Conservation (phyloP, 331 rosid genomes). For the Saraca asoca region DNA sequence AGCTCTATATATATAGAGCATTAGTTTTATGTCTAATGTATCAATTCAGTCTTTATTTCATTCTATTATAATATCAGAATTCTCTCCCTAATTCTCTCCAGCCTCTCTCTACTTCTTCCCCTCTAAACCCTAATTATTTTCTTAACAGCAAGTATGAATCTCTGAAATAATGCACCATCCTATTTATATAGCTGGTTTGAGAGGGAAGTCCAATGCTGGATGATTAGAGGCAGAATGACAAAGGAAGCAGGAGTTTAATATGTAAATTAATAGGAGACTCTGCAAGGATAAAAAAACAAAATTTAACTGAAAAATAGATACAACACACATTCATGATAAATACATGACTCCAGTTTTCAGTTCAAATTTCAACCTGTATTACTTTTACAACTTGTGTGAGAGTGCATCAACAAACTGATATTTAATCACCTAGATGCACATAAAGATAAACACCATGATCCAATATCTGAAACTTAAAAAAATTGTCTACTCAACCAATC, state of each 20-base stretch:
- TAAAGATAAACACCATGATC: background rate
- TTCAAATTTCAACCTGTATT: background rate
- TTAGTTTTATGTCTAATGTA: too few species aligned
- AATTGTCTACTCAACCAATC: slow-evolving; percentile 2
- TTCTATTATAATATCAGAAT: too few species aligned
- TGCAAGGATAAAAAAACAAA: background rate
- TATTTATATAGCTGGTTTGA: background rate
- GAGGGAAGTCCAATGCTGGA: background rate
- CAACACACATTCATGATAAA: background rate
- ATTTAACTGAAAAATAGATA: background rate
- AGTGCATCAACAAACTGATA: background rate
- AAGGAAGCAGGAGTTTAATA: background rate
- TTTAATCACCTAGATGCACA: slow-evolving; percentile 3
- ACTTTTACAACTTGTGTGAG: background rate
- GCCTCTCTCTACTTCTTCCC: too few species aligned
- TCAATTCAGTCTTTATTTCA: too few species aligned
- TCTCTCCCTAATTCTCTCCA: too few species aligned
- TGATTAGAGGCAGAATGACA: background rate
- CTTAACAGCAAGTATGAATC: background rate
- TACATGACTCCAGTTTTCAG: background rate
- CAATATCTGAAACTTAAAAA: slow-evolving; percentile 16
- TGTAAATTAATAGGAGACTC: background rate
- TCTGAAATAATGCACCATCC: background rate
- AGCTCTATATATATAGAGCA: too few species aligned
- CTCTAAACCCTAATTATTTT: too few species aligned